Evolutionary conservation across 2,329 filamentous ascomycete species (phyloP).

Genomic region (Venturia oleaginea): DNA sequence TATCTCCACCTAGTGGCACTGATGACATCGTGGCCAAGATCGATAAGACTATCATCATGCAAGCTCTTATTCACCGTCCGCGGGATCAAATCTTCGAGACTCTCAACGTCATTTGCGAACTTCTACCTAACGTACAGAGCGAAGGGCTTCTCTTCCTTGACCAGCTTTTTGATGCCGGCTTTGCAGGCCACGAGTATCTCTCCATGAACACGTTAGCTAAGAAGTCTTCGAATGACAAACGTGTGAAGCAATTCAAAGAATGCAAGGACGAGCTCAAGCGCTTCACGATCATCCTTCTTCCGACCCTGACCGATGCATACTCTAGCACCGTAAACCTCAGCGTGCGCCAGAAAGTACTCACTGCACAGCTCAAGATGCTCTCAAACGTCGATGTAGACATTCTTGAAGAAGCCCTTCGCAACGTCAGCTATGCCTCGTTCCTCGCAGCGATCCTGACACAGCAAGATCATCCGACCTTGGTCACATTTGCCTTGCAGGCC

Average conservation of each 20-base stretch:
- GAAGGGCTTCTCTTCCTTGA: slow-evolving; percentile 44
- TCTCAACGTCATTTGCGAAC: slow-evolving; percentile 91
- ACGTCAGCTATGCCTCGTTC: slow-evolving; percentile 92
- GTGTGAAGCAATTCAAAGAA: slow-evolving; percentile 69
- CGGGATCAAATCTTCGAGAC: slow-evolving; percentile 96
- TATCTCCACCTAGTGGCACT: slow-evolving; percentile 74
- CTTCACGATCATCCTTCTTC: slow-evolving; percentile 87
- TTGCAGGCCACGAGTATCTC: slow-evolving; percentile 37
- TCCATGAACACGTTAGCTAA: slow-evolving; percentile 36
- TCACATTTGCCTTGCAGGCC: slow-evolving; percentile 79
- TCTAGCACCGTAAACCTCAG: slow-evolving; percentile 94
- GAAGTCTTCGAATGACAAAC: slow-evolving; percentile 64
- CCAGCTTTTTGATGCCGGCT: slow-evolving; percentile 39
- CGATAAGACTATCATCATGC: slow-evolving; percentile 97
- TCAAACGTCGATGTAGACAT: slow-evolving; percentile 85
- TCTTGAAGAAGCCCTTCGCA: slow-evolving; percentile 72
- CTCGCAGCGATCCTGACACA: slow-evolving; percentile 91
- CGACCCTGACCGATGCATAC: slow-evolving; percentile 91
- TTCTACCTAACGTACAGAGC: slow-evolving; percentile 66
- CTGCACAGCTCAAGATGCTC: slow-evolving; percentile 95
- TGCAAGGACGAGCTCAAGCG: slow-evolving; percentile 82
- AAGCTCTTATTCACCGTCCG: slow-evolving; percentile 89
- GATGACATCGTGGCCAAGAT: slow-evolving; percentile 77
- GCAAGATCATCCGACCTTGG: slow-evolving; percentile 80
- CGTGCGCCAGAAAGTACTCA: slow-evolving; percentile 89